A percentile compares a stretch with the other conserved stretches of the same genome.
Evolutionary conservation across 202 grass and related monocot species (phyloP).

Genomic region (Setaria viridis): DNA sequence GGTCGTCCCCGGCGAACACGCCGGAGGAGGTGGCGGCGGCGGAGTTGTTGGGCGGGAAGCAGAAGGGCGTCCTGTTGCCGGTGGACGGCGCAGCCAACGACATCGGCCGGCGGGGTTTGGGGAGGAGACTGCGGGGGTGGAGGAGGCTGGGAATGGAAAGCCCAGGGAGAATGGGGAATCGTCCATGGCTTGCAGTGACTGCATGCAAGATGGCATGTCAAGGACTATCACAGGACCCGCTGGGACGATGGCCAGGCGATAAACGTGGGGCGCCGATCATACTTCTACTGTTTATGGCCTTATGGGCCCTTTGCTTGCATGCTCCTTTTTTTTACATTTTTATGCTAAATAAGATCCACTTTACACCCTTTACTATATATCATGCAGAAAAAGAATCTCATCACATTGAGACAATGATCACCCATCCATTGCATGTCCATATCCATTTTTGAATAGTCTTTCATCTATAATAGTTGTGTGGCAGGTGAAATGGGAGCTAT

Average conservation of each 20-base stretch:
- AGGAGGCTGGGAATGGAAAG: background rate
- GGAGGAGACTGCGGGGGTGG: background rate
- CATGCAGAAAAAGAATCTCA: too few species aligned
- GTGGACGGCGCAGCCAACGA: conserved; percentile 1
- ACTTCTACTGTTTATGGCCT: background rate
- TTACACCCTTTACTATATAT: too few species aligned
- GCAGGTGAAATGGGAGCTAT: too few species aligned
- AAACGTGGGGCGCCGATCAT: background rate
- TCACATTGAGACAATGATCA: too few species aligned
- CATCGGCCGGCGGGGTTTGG: conserved; percentile 23
- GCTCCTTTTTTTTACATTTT: background rate
- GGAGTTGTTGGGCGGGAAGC: conserved; percentile 43
- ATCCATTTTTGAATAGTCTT: too few species aligned
- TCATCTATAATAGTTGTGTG: too few species aligned
- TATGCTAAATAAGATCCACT: too few species aligned
- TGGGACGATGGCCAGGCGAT: background rate
- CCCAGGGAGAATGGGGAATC: conserved; percentile 12
- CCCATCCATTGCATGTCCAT: too few species aligned
- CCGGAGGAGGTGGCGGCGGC: conserved; percentile 69
- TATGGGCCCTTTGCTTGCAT: background rate
- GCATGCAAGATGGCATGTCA: background rate
- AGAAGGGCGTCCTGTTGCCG: conserved; percentile 52
- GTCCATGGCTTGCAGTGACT: background rate
- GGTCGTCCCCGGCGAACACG: conserved; percentile 78
- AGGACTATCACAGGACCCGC: background rate